Conservation (phyloP, 1,284 basidiomycete genomes). For the Leucoagaricus sp. region DNA sequence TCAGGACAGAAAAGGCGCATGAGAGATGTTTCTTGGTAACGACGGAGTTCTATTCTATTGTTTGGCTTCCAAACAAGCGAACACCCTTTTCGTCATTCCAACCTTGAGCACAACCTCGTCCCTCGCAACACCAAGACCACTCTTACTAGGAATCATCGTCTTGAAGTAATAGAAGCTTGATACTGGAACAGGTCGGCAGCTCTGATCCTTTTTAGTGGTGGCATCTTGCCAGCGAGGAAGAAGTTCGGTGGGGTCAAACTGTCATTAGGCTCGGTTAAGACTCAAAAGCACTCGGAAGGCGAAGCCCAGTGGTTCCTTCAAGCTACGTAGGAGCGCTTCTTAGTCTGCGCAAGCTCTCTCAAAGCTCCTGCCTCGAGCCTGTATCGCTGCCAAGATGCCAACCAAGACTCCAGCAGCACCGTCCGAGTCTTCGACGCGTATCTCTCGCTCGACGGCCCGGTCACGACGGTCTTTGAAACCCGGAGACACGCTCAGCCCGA, state of each 20-base stretch:
- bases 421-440: conserved; percentile 30
- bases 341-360: background rate
- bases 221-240: too few species aligned
- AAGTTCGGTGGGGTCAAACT: too few species aligned
- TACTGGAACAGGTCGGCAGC: too few species aligned
- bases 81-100: background rate
- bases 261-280: too few species aligned
- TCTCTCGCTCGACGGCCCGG: conserved; percentile 25
- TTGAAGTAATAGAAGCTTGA: too few species aligned
- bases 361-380: background rate
- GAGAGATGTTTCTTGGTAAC: background rate
- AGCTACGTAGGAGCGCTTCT: background rate
- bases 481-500: conserved; percentile 17
- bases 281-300: too few species aligned
- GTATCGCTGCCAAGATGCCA: background rate
- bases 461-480: conserved; percentile 22
- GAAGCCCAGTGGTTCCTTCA: background rate
- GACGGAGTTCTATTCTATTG: background rate
- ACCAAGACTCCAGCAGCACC: conserved; percentile 16
- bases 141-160: too few species aligned
- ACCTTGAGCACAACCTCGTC: background rate
- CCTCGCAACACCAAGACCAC: too few species aligned
- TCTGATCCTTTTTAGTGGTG: too few species aligned
- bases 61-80: background rate
- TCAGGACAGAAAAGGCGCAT: background rate